A percentile compares a stretch with the other conserved stretches of the same genome.
phyloP scores from a whole-genome alignment of 2,329 filamentous ascomycete genomes.

The Aspergillus sp. region DNA sequence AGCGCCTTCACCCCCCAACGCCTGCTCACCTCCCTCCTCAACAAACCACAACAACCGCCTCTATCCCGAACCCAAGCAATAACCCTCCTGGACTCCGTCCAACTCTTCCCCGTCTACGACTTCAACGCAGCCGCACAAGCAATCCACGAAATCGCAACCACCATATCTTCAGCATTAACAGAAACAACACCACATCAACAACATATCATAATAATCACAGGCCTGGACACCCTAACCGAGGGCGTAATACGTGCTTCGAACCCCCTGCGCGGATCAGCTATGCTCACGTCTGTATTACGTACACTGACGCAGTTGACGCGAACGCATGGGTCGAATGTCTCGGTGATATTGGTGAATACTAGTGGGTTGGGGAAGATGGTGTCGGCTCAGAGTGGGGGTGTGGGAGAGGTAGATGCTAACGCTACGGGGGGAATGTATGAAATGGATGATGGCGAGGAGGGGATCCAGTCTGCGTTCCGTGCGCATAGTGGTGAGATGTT shows the following conservation, averaged over 20 bases:
- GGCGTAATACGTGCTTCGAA: constrained; percentile 42
- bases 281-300: constrained; percentile 34
- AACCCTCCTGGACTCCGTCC: constrained; percentile 33
- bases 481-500: constrained; percentile 22
- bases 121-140: constrained; percentile 33
- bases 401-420: not conserved
- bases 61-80: constrained; percentile 32
- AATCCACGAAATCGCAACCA: constrained; percentile 32
- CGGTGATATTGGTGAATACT: constrained; percentile 42
- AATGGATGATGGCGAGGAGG: constrained; percentile 22
- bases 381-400: not conserved
- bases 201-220: constrained; percentile 30
- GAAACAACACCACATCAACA: not conserved
- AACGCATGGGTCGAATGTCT: constrained; percentile 30
- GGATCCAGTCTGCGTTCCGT: constrained; percentile 32
- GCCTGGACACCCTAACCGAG: constrained; percentile 40
- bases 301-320: constrained; percentile 38
- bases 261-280: constrained; percentile 35
- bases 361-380: constrained; percentile 28
- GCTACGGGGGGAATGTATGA: not conserved
- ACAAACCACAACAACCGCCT: constrained; percentile 15
- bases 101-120: constrained; percentile 37
- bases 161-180: not conserved
- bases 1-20: constrained; percentile 33
- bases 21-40: constrained; percentile 32